Percentiles rank a stretch among this genome's conserved stretches.
phyloP scores from a whole-genome alignment of 352 stramenopile genomes.

The Globisporangium nunn region DNA sequence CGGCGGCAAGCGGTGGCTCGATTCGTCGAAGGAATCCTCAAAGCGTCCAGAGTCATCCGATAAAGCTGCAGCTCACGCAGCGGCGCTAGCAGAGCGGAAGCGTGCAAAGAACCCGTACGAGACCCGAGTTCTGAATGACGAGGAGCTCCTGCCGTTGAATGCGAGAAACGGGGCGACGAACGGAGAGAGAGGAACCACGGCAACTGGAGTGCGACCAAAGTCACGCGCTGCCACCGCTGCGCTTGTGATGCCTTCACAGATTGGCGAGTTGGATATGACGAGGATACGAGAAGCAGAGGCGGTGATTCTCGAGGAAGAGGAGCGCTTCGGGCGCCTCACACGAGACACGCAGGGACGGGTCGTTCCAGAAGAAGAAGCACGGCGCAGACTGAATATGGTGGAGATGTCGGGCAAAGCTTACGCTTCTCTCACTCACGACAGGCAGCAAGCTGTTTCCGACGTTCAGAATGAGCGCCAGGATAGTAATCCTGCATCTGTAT shows the following conservation, averaged over 20 bases:
- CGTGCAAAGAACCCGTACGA: constrained; percentile 73
- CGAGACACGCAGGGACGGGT: constrained; percentile 63
- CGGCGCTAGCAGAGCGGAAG: constrained; percentile 45
- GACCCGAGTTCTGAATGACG: constrained; percentile 81
- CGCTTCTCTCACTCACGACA: background rate
- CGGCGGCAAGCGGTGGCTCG: constrained; percentile 36
- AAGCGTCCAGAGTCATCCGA: constrained; percentile 8
- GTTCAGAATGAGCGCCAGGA: constrained; percentile 6
- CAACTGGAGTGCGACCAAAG: constrained; percentile 7
- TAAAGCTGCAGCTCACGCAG: constrained; percentile 11
- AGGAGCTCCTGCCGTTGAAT: constrained; percentile 52
- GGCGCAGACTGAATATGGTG: constrained; percentile 45
- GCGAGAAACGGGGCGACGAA: background rate
- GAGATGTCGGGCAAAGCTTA: constrained; percentile 50
- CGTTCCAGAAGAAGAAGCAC: constrained; percentile 56
- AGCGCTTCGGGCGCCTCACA: constrained; percentile 46
- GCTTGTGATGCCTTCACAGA: constrained; percentile 45
- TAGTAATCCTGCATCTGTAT: background rate
- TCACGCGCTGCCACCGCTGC: background rate
- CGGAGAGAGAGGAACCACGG: constrained; percentile 4
- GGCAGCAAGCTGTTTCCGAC: background rate
- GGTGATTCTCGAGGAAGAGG: constrained; percentile 70
- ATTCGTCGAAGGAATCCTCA: background rate
- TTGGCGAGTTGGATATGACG: constrained; percentile 82
- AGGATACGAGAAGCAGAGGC: constrained; percentile 63